Conservation (phyloP, 106 monocot genomes). For the Acanthochlamys bracteata region DNA sequence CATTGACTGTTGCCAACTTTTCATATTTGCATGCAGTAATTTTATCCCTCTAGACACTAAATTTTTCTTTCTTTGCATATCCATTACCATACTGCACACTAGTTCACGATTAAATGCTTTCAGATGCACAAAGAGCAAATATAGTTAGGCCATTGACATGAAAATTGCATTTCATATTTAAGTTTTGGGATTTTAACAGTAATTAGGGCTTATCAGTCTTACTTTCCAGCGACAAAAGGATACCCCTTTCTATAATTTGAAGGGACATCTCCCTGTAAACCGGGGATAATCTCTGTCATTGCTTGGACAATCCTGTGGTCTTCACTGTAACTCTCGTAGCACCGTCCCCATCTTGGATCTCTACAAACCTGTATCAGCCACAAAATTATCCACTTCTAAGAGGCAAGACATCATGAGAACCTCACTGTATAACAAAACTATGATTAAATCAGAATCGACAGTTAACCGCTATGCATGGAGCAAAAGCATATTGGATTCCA, state of each 20-base stretch:
- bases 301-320: constrained; percentile 34
- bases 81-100: too few species aligned
- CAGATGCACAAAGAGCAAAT: too few species aligned
- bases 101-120: too few species aligned
- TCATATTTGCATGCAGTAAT: too few species aligned
- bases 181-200: too few species aligned
- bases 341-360: constrained; percentile 65
- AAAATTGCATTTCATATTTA: too few species aligned
- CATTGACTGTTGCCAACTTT: too few species aligned
- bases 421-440: not conserved
- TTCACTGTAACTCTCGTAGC: constrained; percentile 61
- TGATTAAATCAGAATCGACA: not conserved
- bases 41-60: too few species aligned
- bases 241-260: constrained; percentile 26
- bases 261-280: constrained; percentile 46
- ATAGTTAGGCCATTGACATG: too few species aligned
- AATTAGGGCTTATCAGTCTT: constrained; percentile 4
- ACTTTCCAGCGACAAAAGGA: constrained; percentile 42
- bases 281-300: constrained; percentile 54
- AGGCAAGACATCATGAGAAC: not conserved
- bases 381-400: not conserved
- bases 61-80: too few species aligned
- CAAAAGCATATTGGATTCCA: constrained; percentile 58
- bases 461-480: constrained; percentile 60
- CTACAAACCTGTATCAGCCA: constrained; percentile 33